Evolutionary conservation across 192 early-diverging fungal genomes (phyloP), one percentile per base, ranked within the genome.

Genomic region (Oehlia diaphana): DNA sequence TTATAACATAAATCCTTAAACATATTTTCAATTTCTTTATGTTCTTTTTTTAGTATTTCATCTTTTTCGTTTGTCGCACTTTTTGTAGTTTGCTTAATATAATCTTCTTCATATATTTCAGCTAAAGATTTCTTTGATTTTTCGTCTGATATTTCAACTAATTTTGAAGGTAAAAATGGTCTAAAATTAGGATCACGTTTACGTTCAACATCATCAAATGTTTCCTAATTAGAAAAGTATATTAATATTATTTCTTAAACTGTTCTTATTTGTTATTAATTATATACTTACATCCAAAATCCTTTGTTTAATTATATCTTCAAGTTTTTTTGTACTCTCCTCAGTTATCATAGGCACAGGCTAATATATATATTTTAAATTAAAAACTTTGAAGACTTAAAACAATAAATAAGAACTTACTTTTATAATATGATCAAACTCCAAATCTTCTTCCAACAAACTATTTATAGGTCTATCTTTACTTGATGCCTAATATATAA

Each of bases 281-380:
- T 4, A 50, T 8, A 4, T 33, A 16, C 44, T 83, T 81, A 82
- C 86, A 73, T 96, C 96, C 49, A 95, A 82, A 82, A 99, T 98
- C 37, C 98, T 93, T 71, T 91, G 90, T 84, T 94, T 95, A 85
- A 99, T 99, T 75, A 97, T 82, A 71, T 98, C 97, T 81, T 98
- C 97, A 14, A 99, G 88, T 7, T 94, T 89, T 70, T 88, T 83
- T 9, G 96, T 98, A 0, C 86, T 83, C 83, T 98, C 96, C 82
- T 96, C 93, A 2, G 98, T 98, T 47, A 97, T 93, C 16, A 98
- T 92, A 16, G 98, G 98, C 0, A 96, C 95, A 3, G 98, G 95
- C 86, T 80, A 76, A 42, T 39, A 42, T 70, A 16, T 9, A 37
- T 9, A 19, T n/a, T 7, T 16, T 33, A 44, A 3, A 37, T 21